Percentiles rank a stretch among this genome's conserved stretches.
phyloP scores from a whole-genome alignment of 2,329 filamentous ascomycete genomes.

The Talaromyces amestolkiae region DNA sequence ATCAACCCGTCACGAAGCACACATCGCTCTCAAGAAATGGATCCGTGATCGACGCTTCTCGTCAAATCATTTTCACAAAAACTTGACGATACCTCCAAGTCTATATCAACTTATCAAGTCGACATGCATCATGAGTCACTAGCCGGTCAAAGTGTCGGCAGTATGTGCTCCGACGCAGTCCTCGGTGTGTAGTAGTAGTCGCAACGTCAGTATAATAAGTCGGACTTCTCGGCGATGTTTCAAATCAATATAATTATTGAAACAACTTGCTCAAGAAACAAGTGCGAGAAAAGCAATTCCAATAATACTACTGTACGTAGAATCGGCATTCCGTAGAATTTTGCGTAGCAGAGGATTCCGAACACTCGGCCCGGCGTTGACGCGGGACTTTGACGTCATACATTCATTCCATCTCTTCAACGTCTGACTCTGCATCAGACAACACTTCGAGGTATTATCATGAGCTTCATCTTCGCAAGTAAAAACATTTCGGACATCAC shows the following conservation, averaged over 20 bases:
- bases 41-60: neutral
- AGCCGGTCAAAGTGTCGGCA: slow-evolving; percentile 1
- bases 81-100: neutral
- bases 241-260: no score
- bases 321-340: slow-evolving; percentile 11
- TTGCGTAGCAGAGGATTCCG: neutral
- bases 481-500: neutral
- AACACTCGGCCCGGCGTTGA: neutral
- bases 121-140: neutral
- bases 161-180: slow-evolving; percentile 3
- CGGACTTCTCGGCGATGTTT: neutral
- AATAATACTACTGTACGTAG: neutral
- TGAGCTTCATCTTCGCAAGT: neutral
- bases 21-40: neutral
- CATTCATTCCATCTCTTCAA: neutral
- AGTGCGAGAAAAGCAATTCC: neutral
- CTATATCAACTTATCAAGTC: neutral
- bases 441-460: neutral
- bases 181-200: neutral
- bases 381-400: slow-evolving; percentile 15
- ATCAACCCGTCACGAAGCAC: neutral
- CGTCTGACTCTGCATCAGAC: neutral
- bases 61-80: neutral
- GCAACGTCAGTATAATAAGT: neutral
- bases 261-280: no score